Evolutionary conservation across 352 stramenopile genomes (phyloP), one percentile per base, ranked within the genome.

Genomic region (Pythium graminicola): DNA sequence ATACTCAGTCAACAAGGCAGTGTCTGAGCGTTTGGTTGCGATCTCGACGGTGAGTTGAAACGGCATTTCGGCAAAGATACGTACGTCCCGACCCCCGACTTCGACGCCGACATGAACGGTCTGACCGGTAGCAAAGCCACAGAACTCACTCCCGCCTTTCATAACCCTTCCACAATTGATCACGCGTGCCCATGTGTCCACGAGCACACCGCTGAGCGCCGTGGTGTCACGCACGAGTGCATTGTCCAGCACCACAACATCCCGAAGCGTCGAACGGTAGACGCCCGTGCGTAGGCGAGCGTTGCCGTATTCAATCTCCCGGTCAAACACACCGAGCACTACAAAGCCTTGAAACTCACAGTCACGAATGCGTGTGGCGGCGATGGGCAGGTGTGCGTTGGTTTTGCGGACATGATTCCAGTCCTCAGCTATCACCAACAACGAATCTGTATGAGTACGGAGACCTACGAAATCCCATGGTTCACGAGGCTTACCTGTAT

Each of bases 61-160:
- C 2, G 80, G 67, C 32, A 95, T 43, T 33, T 95, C 84, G 1
- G 81, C 82, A 10, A 92, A 65, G 4, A 89, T 59, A 11, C 69
- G 68, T 13, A 95, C 50, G 50, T 89, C 65, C 20, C 85, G 73
- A 0, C 86, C 86, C 11, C 85, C 85, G 14, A 68, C 89, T 42
- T 95, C 85, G 24, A 93, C 80, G 41, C 84, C 85, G 13, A 95
- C 77, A 29, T 89, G 79, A 13, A 93, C 62, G 50, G 68, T 57
- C 13, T 49, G 52, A 6, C 82, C 82, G 51, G 88, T 95, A 28
- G 69, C 72, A 45, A 72, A 85, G 3, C 14, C 11, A 20, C 24
- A 44, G 6, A 6, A 41, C 38, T 56, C 38, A 54, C 4, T 13
- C 64, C 51, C 40, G 57, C 72, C 3, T 51, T 67, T 51, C 41